Evolutionary conservation across 2,329 filamentous ascomycete species (phyloP).

Genomic region (Ceratocystis alfenasii): DNA sequence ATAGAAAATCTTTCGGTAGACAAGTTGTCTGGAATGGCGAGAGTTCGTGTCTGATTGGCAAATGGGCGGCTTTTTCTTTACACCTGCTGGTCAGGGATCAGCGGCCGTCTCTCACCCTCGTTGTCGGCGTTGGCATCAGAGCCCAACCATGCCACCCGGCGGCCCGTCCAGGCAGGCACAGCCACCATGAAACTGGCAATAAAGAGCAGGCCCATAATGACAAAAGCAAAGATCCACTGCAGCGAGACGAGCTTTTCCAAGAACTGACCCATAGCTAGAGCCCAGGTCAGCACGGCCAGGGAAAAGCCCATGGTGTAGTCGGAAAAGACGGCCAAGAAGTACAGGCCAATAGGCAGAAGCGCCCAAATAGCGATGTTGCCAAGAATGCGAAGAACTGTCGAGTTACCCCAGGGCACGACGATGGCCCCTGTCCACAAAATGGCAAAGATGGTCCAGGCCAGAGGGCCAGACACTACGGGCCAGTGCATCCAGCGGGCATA

Average conservation of each 20-base stretch:
- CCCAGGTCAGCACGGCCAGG: conserved; percentile 58
- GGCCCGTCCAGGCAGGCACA: conserved; percentile 51
- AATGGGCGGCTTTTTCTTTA: not conserved
- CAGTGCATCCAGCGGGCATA: conserved; percentile 60
- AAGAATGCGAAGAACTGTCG: conserved; percentile 60
- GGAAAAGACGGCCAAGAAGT: conserved; percentile 64
- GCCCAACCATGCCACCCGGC: conserved; percentile 35
- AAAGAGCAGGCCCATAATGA: conserved; percentile 66
- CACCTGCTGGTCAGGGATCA: conserved; percentile 39
- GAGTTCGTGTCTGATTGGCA: not conserved
- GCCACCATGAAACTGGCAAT: conserved; percentile 53
- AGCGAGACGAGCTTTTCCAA: conserved; percentile 59
- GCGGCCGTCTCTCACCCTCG: conserved; percentile 49
- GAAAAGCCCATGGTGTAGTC: conserved; percentile 69
- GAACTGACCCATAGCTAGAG: conserved; percentile 69
- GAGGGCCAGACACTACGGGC: conserved; percentile 61
- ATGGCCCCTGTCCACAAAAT: conserved; percentile 85
- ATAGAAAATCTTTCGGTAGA: not conserved
- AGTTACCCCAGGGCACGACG: conserved; percentile 56
- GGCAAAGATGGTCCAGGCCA: conserved; percentile 74
- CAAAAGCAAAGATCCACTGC: conserved; percentile 88
- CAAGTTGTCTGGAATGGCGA: not conserved
- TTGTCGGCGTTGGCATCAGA: conserved; percentile 25
- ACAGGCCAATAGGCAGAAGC: conserved; percentile 61
- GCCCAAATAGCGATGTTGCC: conserved; percentile 85